Evolutionary conservation across 306 rosid species (phyloP), one percentile per base, ranked within the genome.

Genomic region (Trifolium repens): DNA sequence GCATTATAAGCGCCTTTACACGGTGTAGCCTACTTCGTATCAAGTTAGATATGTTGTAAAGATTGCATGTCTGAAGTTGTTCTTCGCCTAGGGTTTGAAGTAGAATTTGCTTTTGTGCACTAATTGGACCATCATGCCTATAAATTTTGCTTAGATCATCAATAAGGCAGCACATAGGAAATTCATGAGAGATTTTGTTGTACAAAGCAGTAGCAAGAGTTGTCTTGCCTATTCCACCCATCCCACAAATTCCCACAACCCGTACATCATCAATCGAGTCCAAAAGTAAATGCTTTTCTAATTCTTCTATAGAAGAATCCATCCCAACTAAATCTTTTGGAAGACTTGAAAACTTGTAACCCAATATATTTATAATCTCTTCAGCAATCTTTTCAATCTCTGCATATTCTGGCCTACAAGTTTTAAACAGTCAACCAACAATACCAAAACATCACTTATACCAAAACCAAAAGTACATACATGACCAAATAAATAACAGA

Each of bases 371-470:
- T 42, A 42, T 22, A 8, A 59, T 59, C 40, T 59, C 17, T 30
- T 59, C 17, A 30, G 9, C 66, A 5, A 59, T 59, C 40, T 59
- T 69, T 60, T 78, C 65, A 35, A 69, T 78, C 61, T 34, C 76
- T 7, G 7, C 34, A 60, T 7, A 1, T 15, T 69, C n/a, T 16
- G 15, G 37, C 16, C 64, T 58, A 4, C 14, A 58, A 58, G 2
- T 24, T 58, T 1, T 0, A 59, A 27, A 16, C 7, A 16, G 44
- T 61, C 3, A 14, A 30, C 3, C 13, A 62, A 44, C 3, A 46
- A 16, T 0, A 5, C 4, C 14, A 11, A 12, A 15, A n/a, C n/a
- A n/a, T n/a, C n/a, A n/a, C n/a, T n/a, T n/a, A n/a, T n/a, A 12
- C 0, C 37, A 69, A 49, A 43, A 26, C 39, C 24, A 13, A 43